Base-by-base conservation (phyloP, 495 filamentous ascomycete species). In the Penicillium dipodomyicola region DNA sequence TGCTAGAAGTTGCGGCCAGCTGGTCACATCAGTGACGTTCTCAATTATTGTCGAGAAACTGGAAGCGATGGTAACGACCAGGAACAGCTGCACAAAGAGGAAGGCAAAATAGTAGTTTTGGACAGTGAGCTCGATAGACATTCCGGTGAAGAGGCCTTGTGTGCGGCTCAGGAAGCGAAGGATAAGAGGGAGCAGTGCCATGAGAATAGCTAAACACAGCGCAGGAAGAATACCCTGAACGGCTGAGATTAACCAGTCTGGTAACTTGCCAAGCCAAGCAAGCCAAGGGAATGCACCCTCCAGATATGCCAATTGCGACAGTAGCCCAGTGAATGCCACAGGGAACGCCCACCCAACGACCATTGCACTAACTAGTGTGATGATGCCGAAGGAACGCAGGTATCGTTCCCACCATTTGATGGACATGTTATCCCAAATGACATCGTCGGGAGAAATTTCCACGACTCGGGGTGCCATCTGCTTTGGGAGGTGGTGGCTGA, bases 391-490 rank as follows among this genome's bases (percentile, higher is more conserved):
- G 41, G 84, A 87, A 33, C 94, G 85, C 22, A 90, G 61, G 79
- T 94, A 96, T 45, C 86, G 84, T 62, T 91, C 86, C 89, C 90
- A 97, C 94, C 95, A 97, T 62, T 84, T 87, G 63, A 97, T 88
- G 3, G 89, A 93, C 89, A 98, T 93, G 69, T 98, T 98, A 58
- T 96, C 89, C 94, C 94, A 98, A 49, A 97, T 80, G 20, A 98
- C 92, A 71, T 97, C 92, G 53, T 89, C 85, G 0, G 94, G 94
- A 29, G 90, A 91, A 46, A 98, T 93, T 67, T 97, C 94, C 17
- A 97, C 88, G 42, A 88, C 82, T 20, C 94, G 88, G 27, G 94
- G 95, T 4, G 90, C 86, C 94, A 98, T 98, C 52, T 93, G 87
- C 64, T 92, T 91, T 2, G 95, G 95, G 6, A 94, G 69, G 64